phyloP scores from a whole-genome alignment of 495 filamentous ascomycete genomes.

The Astrothelium macrocarpum region DNA sequence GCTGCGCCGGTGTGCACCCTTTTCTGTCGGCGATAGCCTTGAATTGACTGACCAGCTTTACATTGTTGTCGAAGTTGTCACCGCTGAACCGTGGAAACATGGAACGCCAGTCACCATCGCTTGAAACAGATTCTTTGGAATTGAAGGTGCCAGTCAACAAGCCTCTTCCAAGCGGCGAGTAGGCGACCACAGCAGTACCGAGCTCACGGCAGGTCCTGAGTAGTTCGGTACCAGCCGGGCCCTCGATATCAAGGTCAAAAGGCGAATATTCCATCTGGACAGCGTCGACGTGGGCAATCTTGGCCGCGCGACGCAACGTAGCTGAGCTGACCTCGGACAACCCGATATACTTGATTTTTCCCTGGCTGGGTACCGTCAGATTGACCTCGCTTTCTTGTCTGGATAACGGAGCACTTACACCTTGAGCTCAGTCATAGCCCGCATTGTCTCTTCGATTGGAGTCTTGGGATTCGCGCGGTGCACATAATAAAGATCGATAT shows the following conservation, averaged over 20 bases:
- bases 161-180: slow-evolving; percentile 42
- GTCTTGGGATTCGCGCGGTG: slow-evolving; percentile 30
- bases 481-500: slow-evolving; percentile 36
- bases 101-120: slow-evolving; percentile 3
- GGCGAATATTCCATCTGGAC: slow-evolving; percentile 42
- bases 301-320: slow-evolving; percentile 35
- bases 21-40: slow-evolving; percentile 39
- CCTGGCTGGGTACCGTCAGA: slow-evolving; percentile 27
- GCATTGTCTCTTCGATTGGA: slow-evolving; percentile 42
- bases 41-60: slow-evolving; percentile 38
- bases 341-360: slow-evolving; percentile 46
- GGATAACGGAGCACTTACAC: slow-evolving; percentile 24
- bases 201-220: slow-evolving; percentile 39
- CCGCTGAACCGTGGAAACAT: slow-evolving; percentile 40
- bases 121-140: not conserved
- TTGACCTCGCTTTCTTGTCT: not conserved
- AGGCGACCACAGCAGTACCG: slow-evolving; percentile 39
- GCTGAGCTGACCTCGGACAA: slow-evolving; percentile 35
- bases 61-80: slow-evolving; percentile 45
- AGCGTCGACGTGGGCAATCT: slow-evolving; percentile 31
- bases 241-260: slow-evolving; percentile 38
- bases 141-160: slow-evolving; percentile 33
- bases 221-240: slow-evolving; percentile 27
- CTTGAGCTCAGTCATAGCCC: slow-evolving; percentile 41
- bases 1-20: slow-evolving; percentile 38